Base-by-base conservation (phyloP, 805 yeast genomes). In the Sungouiozyma ichnusensis region DNA sequence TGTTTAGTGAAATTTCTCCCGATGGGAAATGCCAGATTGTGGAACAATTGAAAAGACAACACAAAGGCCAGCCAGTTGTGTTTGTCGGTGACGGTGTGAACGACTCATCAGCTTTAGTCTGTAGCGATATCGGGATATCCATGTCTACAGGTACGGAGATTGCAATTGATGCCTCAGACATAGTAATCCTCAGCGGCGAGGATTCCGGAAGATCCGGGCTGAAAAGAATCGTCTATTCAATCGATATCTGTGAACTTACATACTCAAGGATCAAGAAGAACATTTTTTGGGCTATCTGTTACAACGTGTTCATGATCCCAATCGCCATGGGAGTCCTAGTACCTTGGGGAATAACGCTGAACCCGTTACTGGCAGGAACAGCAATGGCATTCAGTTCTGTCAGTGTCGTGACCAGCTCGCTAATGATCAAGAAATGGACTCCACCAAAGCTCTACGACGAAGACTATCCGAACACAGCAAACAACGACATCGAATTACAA, bases 31-130 rank as follows among this genome's bases (percentile, higher is more conserved):
- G 85, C 43, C 72, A 72, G 24, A 69, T 85, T 29, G 77, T 92
- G 17, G 63, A 65, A 34, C 68, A 71, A 38, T 64, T 85, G 42
- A 24, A 24, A 24, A 6, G 29, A 6, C 84, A 80, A 53, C 60
- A 51, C 13, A 51, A 51, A 3, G 68, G 67, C 2, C 52, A 64
- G 9, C 65, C 68, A 15, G 81, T 92, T 35, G 90, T 88, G 4
- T 87, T 94, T 69, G 81, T 92, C 17, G 99, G 99, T 33, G 99
- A 92, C 64, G 99, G 99, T 45, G 85, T 92, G 50, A 92, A 92
- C 61, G 99, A 92, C 59, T 94, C 97, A 0, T 97, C 98, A 0
- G 97, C 97, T 0, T 71, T 92, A 42, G 94, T 85, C 1, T 73
- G 81, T 43, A 83, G 96, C 1, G 85, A 87, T 50, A 64, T 92